Conservation (phyloP, 2,329 filamentous ascomycete species). For the Alternaria sp. region DNA sequence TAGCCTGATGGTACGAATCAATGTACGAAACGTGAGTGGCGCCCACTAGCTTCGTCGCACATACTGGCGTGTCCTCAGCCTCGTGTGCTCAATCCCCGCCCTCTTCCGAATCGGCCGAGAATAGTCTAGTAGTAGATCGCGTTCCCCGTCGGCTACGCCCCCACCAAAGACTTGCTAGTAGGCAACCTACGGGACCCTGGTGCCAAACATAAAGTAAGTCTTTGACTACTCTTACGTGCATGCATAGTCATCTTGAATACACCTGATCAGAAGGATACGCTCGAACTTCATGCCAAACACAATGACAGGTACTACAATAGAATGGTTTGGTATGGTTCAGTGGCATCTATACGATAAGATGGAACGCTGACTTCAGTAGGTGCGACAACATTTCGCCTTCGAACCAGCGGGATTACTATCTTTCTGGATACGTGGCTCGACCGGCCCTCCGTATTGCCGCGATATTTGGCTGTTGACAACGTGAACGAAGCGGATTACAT, state of each 20-base stretch:
- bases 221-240: background rate
- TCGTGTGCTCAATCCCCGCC: background rate
- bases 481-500: slow-evolving; percentile 15
- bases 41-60: background rate
- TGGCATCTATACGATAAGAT: background rate
- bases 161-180: background rate
- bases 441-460: background rate
- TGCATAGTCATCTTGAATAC: background rate
- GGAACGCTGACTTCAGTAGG: background rate
- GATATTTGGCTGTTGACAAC: slow-evolving; percentile 4
- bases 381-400: slow-evolving; percentile 10
- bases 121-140: background rate
- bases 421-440: slow-evolving; percentile 18
- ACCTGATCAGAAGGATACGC: background rate
- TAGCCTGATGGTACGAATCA: background rate
- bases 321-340: background rate
- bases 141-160: background rate
- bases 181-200: background rate
- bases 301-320: background rate
- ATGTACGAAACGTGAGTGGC: background rate
- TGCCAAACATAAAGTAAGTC: background rate
- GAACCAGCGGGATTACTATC: slow-evolving; percentile 3
- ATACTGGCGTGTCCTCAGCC: background rate
- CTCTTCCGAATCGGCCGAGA: background rate
- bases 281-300: background rate